These are phyloP conservation scores for Vigna unguiculata DNA, from an alignment of 306 rosid genomes.

Conservation along the genomic window DNA sequence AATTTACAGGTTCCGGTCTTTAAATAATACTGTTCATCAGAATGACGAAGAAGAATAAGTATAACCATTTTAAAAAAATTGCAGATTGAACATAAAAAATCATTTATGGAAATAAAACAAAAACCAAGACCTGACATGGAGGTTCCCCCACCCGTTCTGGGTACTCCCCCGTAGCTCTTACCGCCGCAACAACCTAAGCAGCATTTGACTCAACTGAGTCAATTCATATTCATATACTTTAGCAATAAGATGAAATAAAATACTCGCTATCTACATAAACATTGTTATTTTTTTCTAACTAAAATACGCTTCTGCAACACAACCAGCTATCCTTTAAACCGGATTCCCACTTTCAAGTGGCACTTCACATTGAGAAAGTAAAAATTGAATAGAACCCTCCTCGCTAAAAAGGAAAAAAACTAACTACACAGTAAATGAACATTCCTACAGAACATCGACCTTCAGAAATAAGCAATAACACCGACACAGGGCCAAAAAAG, in stretches of 20 bases:
- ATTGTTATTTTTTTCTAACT: background rate
- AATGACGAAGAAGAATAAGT: slow-evolving; percentile 29
- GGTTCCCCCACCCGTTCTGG: slow-evolving; percentile 89
- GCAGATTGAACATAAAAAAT: slow-evolving; percentile 20
- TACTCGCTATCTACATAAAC: background rate
- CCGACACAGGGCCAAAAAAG: background rate
- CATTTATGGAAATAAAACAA: background rate
- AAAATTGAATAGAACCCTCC: background rate
- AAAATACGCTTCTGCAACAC: slow-evolving; percentile 9
- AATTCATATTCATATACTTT: slow-evolving; percentile 34
- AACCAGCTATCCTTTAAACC: background rate
- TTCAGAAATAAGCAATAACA: background rate
- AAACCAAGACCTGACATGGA: slow-evolving; percentile 70
- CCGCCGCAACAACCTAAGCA: slow-evolving; percentile 78
- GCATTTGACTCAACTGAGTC: slow-evolving; percentile 14
- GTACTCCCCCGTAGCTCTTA: slow-evolving; percentile 92
- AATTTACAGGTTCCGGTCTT: slow-evolving; percentile 92
- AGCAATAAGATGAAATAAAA: background rate
- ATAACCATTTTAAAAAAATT: background rate
- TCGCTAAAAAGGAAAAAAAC: background rate
- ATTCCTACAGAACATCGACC: background rate
- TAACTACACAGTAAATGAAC: background rate
- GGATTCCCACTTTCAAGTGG: background rate
- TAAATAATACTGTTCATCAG: slow-evolving; percentile 73
- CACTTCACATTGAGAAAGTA: slow-evolving; percentile 10